Evolutionary conservation across 768 basidiomycete genomes (phyloP), one percentile per base, ranked within the genome.

Genomic region (Termitomyces sp.): DNA sequence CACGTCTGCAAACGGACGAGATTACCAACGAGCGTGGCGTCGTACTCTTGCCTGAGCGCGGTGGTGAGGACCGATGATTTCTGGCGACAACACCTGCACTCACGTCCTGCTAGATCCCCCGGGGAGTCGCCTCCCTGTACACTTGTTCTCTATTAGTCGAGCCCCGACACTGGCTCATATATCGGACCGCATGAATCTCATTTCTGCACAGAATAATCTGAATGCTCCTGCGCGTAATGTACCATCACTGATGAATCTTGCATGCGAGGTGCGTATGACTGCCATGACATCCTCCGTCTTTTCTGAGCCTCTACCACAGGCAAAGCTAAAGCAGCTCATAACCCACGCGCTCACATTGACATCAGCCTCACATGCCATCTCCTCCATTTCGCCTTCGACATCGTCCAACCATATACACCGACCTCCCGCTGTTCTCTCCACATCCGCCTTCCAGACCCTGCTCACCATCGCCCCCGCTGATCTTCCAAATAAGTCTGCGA

Each of bases 321-420:
- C 88, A 18, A 90, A 90, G 67, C 77, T 93, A 4, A 93, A 93
- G 66, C 88, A 92, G 57, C 81, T 92, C 28, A 87, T 93, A 61
- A 89, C 86, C 1, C 88, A 88, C 63, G 88, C 90, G 5, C 70
- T 93, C 31, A 86, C 89, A 3, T 74, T 92, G 10, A 91, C 89
- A 2, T 84, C 88, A 0, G 80, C 84, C 8, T 92, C 90, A 6
- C 83, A 87, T 62, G 84, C 88, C 29, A 86, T 91, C 62, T 81
- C 85, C 7, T 92, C 90, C 48, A 90, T 93, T 49, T 77, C 76
- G 10, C 84, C 88, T 0, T 83, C 87, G 46, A 77, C 76, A 15
- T 76, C 82, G 1, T 63, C 65, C 18, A 56, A 55, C 37, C 48
- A 67, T 66, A 64, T 65, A 66, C 70, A 65, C 61, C 76, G 64